Percentiles rank a stretch among this genome's conserved stretches.
Conservation (phyloP, 176 grass and related monocot genomes). For the Puccinellia tenuiflora region DNA sequence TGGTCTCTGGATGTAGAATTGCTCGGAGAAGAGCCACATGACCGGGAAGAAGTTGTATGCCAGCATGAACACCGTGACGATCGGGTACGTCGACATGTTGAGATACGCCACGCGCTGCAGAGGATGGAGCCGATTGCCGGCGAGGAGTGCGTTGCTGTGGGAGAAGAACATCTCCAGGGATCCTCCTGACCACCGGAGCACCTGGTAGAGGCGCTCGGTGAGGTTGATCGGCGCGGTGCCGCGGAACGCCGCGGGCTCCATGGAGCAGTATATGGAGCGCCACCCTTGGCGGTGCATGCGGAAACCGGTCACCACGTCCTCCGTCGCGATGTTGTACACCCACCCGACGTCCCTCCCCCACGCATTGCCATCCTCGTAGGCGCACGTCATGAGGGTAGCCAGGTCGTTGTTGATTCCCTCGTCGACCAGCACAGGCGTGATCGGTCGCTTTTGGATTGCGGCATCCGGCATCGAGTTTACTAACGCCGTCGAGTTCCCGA, state of each 20-base stretch:
- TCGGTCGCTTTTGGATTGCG: neutral
- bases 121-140: conserved; percentile 9
- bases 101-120: conserved; percentile 39
- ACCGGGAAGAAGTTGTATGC: conserved; percentile 45
- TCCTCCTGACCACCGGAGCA: conserved; percentile 31
- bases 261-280: conserved; percentile 36
- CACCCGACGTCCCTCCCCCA: conserved; percentile 44
- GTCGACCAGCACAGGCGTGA: neutral
- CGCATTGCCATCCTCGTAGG: conserved; percentile 22
- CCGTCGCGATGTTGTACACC: conserved; percentile 51
- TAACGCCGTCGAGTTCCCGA: conserved; percentile 16
- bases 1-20: conserved; percentile 38
- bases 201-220: conserved; percentile 44
- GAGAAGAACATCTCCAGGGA: conserved; percentile 54
- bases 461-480: neutral
- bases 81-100: conserved; percentile 42
- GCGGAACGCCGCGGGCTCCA: conserved; percentile 36
- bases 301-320: conserved; percentile 46
- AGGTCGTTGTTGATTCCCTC: neutral
- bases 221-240: conserved; percentile 47
- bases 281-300: conserved; percentile 45
- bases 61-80: conserved; percentile 41
- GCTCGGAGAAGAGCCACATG: conserved; percentile 38
- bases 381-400: conserved; percentile 18
- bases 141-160: conserved; percentile 37